These are phyloP conservation scores for Coemansia erecta DNA, from an alignment of 192 early-diverging fungal species.

Conservation along the genomic window DNA sequence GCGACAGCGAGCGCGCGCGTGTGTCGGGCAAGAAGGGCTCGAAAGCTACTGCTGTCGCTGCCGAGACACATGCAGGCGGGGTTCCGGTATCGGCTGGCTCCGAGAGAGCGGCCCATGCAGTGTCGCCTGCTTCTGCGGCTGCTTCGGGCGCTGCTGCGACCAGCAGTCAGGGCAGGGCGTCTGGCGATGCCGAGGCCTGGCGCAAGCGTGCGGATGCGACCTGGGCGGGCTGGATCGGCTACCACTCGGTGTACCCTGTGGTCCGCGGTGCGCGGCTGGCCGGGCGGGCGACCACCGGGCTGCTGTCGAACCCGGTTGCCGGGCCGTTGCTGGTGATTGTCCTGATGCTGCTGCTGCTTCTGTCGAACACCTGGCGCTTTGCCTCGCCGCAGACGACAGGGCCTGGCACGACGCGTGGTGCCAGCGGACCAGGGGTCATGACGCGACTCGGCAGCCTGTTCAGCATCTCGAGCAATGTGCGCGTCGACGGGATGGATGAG, in stretches of 20 bases:
- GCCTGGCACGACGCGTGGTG: background rate
- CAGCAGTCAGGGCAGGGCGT: background rate
- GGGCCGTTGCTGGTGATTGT: constrained; percentile 10
- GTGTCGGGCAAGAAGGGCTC: background rate
- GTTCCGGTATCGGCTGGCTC: background rate
- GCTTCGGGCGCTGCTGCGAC: background rate
- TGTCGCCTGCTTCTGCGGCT: background rate
- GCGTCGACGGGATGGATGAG: constrained; percentile 14
- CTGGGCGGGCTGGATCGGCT: constrained; percentile 27
- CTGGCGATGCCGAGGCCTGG: constrained; percentile 13
- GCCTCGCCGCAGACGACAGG: background rate
- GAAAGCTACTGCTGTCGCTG: background rate
- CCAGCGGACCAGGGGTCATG: background rate
- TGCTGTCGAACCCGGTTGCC: constrained; percentile 8
- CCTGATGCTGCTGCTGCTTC: constrained; percentile 5
- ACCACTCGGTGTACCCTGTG: constrained; percentile 26
- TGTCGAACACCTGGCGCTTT: constrained; percentile 30
- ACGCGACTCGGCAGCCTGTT: background rate
- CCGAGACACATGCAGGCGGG: background rate
- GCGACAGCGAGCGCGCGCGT: constrained; percentile 7
- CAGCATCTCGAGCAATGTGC: constrained; percentile 5
- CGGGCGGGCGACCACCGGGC: background rate
- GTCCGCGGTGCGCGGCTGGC: background rate
- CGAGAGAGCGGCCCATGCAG: background rate
- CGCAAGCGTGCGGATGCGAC: constrained; percentile 13